Percentiles rank a stretch among this genome's conserved stretches.
Evolutionary conservation across 2,329 filamentous ascomycete species (phyloP).

Genomic region (Sclerotinia glacialis): DNA sequence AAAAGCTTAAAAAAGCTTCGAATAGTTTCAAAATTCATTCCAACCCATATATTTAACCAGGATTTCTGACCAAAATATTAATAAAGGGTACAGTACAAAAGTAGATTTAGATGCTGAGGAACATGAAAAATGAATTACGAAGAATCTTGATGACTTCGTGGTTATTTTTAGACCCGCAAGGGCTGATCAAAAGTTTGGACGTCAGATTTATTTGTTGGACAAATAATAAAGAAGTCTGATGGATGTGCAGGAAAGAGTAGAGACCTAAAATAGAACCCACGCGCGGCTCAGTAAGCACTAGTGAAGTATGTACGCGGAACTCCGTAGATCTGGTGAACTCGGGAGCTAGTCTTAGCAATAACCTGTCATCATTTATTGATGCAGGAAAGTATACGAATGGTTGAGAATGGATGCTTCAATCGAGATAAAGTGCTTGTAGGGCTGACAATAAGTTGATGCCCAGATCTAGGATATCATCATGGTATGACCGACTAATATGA

Average conservation of each 20-base stretch:
- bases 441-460: neutral
- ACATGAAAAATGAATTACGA: too few relatives aligned
- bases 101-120: too few relatives aligned
- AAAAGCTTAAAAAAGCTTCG: neutral
- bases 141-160: too few relatives aligned
- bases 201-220: neutral
- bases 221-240: neutral
- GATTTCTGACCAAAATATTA: too few relatives aligned
- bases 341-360: neutral
- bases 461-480: neutral
- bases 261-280: conserved; percentile 9
- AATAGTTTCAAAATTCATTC: too few relatives aligned
- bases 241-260: neutral
- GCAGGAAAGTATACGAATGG: neutral
- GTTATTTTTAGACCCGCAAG: too few relatives aligned
- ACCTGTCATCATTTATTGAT: neutral
- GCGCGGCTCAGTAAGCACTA: conserved; percentile 14
- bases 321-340: neutral
- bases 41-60: too few relatives aligned
- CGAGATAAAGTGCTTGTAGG: neutral
- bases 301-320: neutral
- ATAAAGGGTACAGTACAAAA: too few relatives aligned
- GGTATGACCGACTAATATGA: neutral
- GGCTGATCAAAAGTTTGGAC: neutral
- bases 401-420: neutral